phyloP scores from a whole-genome alignment of 306 rosid genomes.

The Echinosophora koreensis region DNA sequence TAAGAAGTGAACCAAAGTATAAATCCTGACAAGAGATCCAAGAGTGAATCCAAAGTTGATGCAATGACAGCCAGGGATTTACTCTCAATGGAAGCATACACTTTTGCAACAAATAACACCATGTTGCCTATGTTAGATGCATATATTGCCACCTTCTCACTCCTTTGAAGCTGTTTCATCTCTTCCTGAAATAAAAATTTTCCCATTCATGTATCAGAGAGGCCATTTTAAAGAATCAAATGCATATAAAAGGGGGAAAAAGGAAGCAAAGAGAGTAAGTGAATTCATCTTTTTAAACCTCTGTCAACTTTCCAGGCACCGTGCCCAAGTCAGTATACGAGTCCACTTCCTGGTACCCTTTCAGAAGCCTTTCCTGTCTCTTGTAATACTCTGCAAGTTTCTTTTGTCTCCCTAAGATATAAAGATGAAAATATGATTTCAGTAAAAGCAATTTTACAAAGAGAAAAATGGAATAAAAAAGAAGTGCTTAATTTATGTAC shows the following conservation, averaged over 20 bases:
- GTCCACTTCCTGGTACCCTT: conserved; percentile 83
- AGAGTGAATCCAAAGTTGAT: conserved; percentile 90
- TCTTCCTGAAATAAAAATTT: conserved; percentile 56
- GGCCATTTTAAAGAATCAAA: background rate
- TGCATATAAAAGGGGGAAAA: background rate
- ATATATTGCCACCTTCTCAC: conserved; percentile 75
- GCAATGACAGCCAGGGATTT: conserved; percentile 98
- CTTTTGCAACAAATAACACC: conserved; percentile 75
- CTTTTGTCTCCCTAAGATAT: conserved; percentile 66
- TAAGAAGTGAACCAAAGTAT: conserved; percentile 86
- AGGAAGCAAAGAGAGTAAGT: background rate
- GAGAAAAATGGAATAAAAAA: background rate
- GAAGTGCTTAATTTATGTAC: conserved; percentile 44
- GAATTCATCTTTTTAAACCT: conserved; percentile 51
- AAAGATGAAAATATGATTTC: conserved; percentile 25
- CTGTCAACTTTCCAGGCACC: conserved; percentile 63
- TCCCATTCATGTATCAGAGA: background rate
- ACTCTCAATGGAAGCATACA: conserved; percentile 81
- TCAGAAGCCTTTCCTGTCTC: conserved; percentile 76
- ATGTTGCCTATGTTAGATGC: conserved; percentile 80
- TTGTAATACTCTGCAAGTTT: conserved; percentile 77
- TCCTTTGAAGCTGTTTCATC: conserved; percentile 56
- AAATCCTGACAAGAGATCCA: conserved; percentile 92
- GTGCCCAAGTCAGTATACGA: conserved; percentile 65
- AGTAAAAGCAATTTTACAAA: background rate